Percentiles rank a stretch among this genome's conserved stretches.
Evolutionary conservation across 2,329 filamentous ascomycete species (phyloP).

Genomic region (Ascochyta lentis): DNA sequence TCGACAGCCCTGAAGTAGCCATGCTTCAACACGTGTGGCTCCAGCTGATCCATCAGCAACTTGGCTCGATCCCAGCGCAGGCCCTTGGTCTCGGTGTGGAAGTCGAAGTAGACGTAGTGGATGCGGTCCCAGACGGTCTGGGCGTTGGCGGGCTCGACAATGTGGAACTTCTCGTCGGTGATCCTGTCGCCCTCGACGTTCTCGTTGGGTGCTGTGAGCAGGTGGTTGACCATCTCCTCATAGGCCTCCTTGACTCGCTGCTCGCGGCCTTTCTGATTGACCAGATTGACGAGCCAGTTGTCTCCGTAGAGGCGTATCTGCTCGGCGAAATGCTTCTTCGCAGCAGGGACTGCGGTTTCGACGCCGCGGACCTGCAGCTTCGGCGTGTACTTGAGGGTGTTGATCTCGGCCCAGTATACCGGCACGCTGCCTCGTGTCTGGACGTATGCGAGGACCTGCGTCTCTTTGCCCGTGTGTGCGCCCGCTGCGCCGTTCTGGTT

Average conservation of each 20-base stretch:
- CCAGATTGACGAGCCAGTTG: constrained; percentile 95
- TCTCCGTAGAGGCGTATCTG: constrained; percentile 94
- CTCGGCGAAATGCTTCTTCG: constrained; percentile 87
- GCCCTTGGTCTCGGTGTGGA: constrained; percentile 96
- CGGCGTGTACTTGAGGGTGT: constrained; percentile 88
- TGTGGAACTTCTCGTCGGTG: constrained; percentile 80
- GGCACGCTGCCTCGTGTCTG: constrained; percentile 97
- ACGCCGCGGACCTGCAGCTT: constrained; percentile 86
- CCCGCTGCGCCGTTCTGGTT: constrained; percentile 72
- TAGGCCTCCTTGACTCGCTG: constrained; percentile 89
- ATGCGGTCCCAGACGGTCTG: constrained; percentile 77
- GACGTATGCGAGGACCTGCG: constrained; percentile 91
- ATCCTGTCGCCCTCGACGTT: constrained; percentile 68
- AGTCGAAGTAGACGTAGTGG: constrained; percentile 98
- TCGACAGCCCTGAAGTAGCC: constrained; percentile 94
- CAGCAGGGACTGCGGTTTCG: constrained; percentile 79
- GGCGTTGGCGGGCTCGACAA: constrained; percentile 69
- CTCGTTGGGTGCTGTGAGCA: constrained; percentile 74
- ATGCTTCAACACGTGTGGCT: constrained; percentile 76
- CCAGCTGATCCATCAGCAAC: constrained; percentile 81
- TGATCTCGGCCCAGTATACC: constrained; percentile 95
- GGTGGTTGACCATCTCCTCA: constrained; percentile 81
- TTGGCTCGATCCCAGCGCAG: constrained; percentile 91
- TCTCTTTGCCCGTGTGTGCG: constrained; percentile 69
- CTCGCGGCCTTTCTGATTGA: constrained; percentile 95